phyloP scores from a whole-genome alignment of 1,284 basidiomycete genomes.

The Melampsora americana region DNA sequence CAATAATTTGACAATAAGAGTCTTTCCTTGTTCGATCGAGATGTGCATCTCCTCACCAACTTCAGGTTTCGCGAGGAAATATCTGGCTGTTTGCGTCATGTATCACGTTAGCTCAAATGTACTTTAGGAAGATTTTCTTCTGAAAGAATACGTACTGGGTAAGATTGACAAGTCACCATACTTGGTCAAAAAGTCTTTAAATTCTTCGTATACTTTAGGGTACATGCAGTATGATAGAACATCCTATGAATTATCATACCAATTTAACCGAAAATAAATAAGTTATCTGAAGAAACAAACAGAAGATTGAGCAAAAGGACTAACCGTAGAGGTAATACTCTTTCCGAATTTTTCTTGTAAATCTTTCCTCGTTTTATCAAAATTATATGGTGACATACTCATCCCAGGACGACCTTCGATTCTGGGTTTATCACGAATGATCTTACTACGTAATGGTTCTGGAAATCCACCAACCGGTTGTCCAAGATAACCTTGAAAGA shows the following conservation, averaged over 20 bases:
- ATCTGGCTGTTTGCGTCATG: conserved; percentile 74
- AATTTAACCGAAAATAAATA: neutral
- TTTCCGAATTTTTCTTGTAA: conserved; percentile 90
- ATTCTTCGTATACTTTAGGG: conserved; percentile 65
- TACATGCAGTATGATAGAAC: conserved; percentile 96
- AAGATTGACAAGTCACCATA: conserved; percentile 38
- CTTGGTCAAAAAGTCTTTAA: conserved; percentile 28
- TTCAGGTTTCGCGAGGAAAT: conserved; percentile 89
- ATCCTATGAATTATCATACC: conserved; percentile 59
- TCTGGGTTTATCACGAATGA: conserved; percentile 89
- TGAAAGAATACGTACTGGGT: conserved; percentile 8
- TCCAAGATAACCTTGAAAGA: conserved; percentile 70
- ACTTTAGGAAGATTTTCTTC: neutral
- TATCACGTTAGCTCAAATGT: neutral
- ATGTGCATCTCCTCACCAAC: conserved; percentile 95
- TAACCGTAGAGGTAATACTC: conserved; percentile 72
- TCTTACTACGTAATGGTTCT: conserved; percentile 82
- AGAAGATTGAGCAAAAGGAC: conserved; percentile 1
- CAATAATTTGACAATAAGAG: conserved; percentile 90
- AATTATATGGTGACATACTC: conserved; percentile 80
- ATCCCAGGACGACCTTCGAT: conserved; percentile 91
- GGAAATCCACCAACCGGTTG: conserved; percentile 98
- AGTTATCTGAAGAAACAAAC: neutral
- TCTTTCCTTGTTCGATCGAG: conserved; percentile 95
- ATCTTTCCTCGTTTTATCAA: conserved; percentile 92